Percentiles rank a stretch among this genome's conserved stretches.
Evolutionary conservation across 2,329 filamentous ascomycete species (phyloP).

Genomic region (Achaetomium macrosporum): DNA sequence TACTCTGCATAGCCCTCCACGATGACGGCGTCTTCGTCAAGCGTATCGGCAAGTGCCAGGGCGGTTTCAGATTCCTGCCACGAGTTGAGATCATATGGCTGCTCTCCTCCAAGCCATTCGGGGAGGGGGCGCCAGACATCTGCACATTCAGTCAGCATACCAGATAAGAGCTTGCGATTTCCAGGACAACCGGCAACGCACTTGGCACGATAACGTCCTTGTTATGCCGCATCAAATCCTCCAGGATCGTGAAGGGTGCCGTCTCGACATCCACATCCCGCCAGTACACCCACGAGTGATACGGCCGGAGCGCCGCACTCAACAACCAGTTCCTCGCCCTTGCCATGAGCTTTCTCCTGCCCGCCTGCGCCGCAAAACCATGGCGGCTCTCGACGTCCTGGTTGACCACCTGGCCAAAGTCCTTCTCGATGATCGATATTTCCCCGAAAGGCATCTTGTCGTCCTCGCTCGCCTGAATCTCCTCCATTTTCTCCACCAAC

Average conservation of each 20-base stretch:
- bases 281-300: slow-evolving; percentile 99
- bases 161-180: not conserved
- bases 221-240: slow-evolving; percentile 97
- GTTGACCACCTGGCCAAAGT: slow-evolving; percentile 96
- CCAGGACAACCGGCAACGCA: slow-evolving; percentile 47
- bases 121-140: slow-evolving; percentile 98
- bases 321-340: slow-evolving; percentile 96
- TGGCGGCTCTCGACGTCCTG: slow-evolving; percentile 97
- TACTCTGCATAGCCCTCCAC: slow-evolving; percentile 99
- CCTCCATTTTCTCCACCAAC: slow-evolving; percentile 67
- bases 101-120: slow-evolving; percentile 97
- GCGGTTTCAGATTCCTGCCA: slow-evolving; percentile 99
- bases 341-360: slow-evolving; percentile 92
- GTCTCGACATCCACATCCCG: slow-evolving; percentile 98
- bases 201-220: slow-evolving; percentile 98
- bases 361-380: slow-evolving; percentile 93
- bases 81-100: slow-evolving; percentile 96
- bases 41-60: slow-evolving; percentile 82
- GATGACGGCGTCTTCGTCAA: slow-evolving; percentile 97
- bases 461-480: slow-evolving; percentile 74
- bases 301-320: slow-evolving; percentile 85
- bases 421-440: slow-evolving; percentile 96
- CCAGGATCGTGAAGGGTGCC: slow-evolving; percentile 90
- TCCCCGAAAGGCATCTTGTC: slow-evolving; percentile 83
- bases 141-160: slow-evolving; percentile 31